A percentile compares a stretch with the other conserved stretches of the same genome.
Conservation (phyloP, 179 eudicot genomes). For the Beta lomatogona region DNA sequence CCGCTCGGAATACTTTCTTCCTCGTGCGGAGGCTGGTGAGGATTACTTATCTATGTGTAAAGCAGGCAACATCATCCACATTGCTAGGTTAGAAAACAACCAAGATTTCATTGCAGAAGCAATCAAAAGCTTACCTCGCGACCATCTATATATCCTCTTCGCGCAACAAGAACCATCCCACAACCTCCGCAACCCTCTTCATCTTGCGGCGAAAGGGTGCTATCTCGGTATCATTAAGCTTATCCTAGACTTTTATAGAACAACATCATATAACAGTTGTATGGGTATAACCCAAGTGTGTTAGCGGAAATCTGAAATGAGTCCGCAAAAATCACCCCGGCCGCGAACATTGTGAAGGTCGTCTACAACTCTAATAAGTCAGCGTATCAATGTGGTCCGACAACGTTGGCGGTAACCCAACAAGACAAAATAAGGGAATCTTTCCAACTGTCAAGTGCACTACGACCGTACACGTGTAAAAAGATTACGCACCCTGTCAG, state of each 20-base stretch:
- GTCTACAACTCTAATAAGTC: no score
- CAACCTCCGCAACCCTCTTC: not conserved
- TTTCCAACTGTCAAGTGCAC: no score
- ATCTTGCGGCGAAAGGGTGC: not conserved
- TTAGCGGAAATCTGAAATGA: no score
- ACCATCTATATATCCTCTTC: not conserved
- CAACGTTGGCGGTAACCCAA: no score
- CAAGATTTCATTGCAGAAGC: not conserved
- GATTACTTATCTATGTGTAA: not conserved
- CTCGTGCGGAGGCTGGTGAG: not conserved
- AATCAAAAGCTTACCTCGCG: not conserved
- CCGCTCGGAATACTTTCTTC: not conserved
- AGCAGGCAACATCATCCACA: not conserved
- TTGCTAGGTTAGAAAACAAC: not conserved
- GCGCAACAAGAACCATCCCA: not conserved
- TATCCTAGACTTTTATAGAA: not conserved
- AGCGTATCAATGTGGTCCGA: no score
- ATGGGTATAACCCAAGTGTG: no score
- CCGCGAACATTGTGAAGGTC: no score
- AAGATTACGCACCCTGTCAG: no score
- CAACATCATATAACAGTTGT: no score
- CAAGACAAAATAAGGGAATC: no score
- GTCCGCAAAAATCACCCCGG: no score
- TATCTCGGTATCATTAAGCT: not conserved
- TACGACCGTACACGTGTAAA: no score